A percentile compares a stretch with the other conserved stretches of the same genome.
These are phyloP conservation scores for Hemerocallis citrina DNA, from an alignment of 106 monocot species.

Conservation along the genomic window DNA sequence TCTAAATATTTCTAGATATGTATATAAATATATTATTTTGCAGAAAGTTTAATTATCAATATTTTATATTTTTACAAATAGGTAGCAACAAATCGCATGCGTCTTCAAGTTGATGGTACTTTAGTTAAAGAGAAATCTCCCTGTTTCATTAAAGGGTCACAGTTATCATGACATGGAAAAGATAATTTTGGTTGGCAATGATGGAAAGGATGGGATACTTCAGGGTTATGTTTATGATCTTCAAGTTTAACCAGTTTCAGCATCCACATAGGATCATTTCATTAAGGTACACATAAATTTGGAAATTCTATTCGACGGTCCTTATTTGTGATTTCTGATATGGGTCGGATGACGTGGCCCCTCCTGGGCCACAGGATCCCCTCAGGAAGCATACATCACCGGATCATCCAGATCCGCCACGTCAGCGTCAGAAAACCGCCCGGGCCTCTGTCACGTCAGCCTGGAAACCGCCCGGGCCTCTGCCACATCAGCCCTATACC, in stretches of 20 bases:
- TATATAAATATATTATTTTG: too few relatives aligned
- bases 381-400: too few relatives aligned
- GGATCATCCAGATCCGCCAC: too few relatives aligned
- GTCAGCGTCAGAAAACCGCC: too few relatives aligned
- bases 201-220: conserved; percentile 33
- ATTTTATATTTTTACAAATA: conserved; percentile 12
- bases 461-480: too few relatives aligned
- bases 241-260: conserved; percentile 29
- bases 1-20: neutral
- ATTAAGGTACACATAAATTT: conserved; percentile 33
- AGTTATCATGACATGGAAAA: conserved; percentile 22
- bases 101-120: conserved; percentile 64
- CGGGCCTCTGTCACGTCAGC: too few relatives aligned
- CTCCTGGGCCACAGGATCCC: too few relatives aligned
- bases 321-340: neutral
- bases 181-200: conserved; percentile 46
- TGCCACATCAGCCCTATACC: too few relatives aligned
- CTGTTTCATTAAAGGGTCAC: conserved; percentile 12
- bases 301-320: conserved; percentile 1
- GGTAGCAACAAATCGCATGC: conserved; percentile 38
- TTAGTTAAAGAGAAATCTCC: conserved; percentile 32
- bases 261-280: conserved; percentile 43
- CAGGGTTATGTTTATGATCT: conserved; percentile 53
- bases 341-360: too few relatives aligned
- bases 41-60: neutral